A percentile compares a stretch with the other conserved stretches of the same genome.
These are phyloP conservation scores for Lasiosphaeriaceae sp. DNA, from an alignment of 495 filamentous ascomycete genomes.

Conservation along the genomic window DNA sequence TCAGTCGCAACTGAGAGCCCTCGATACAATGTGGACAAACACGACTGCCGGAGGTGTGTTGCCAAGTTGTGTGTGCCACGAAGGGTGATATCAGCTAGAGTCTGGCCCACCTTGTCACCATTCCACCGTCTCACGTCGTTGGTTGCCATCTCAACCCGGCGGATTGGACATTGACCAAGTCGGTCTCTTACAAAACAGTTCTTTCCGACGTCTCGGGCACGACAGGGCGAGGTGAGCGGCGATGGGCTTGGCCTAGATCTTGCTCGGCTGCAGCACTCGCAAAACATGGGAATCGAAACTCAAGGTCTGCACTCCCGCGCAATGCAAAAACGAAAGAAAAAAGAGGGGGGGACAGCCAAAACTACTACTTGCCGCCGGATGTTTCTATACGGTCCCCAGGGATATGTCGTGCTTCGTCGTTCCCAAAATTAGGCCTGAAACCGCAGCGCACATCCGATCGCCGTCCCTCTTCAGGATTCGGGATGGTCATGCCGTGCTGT, in stretches of 20 bases:
- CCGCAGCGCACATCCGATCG: constrained; percentile 6
- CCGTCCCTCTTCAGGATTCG: neutral
- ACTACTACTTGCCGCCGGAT: constrained; percentile 1
- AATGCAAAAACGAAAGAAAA: neutral
- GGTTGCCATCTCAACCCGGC: too few relatives aligned
- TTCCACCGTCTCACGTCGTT: too few relatives aligned
- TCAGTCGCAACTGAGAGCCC: too few relatives aligned
- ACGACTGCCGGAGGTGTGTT: too few relatives aligned
- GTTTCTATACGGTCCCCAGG: neutral
- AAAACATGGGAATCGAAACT: neutral
- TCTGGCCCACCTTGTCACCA: too few relatives aligned
- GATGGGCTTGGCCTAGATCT: neutral
- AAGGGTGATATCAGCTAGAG: too few relatives aligned
- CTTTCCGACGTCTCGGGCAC: too few relatives aligned
- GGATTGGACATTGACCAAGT: too few relatives aligned
- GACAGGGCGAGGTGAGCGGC: too few relatives aligned
- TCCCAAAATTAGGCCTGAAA: constrained; percentile 16
- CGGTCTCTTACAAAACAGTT: too few relatives aligned
- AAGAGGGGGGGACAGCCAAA: constrained; percentile 6
- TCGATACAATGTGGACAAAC: too few relatives aligned
- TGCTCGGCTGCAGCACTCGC: neutral
- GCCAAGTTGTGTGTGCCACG: too few relatives aligned
- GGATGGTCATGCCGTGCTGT: constrained; percentile 4
- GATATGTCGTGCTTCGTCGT: constrained; percentile 8
- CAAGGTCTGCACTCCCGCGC: neutral